Evolutionary conservation across 1,284 basidiomycete species (phyloP), one percentile per base, ranked within the genome.

Genomic region (Irpex lacteus): DNA sequence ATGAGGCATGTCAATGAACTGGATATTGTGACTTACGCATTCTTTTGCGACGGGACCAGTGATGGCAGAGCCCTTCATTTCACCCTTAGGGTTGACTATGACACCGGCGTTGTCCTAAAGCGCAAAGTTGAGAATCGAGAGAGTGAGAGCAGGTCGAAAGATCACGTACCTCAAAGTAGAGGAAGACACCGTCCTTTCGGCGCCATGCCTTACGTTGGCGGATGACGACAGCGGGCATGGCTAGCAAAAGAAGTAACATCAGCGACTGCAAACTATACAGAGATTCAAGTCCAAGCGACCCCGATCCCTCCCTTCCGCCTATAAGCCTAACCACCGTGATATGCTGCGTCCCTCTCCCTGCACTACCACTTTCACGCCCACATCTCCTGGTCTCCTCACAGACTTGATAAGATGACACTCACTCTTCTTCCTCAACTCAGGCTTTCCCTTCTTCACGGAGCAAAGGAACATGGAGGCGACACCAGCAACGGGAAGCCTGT

Each of bases 41-140:
- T 95, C 94, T 87, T 96, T 97, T 81, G 93, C 95, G 66, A 96
- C 94, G 59, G 97, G 98, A 70, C 97, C 97, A 70, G 97, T 96
- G 81, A 99, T 99, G 72, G 96, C 95, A 65, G 94, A 96, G 66
- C 97, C 97, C 88, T 99, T 99, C 97, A 99, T 99, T 85, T 99
- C 97, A 76, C 98, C 97, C 88, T 98, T 98, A 75, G 95, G 94
- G 87, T 98, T 98, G 75, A 96, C 94, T 70, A 97, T 96, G 69
- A 97, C 95, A 80, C 95, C 96, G 64, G 96, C 96, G 78, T 97
- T 97, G 81, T 97, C 96, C 92, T 91, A 64, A 8, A 63, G 7
- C 21, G 19, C 9, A 15, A 26, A 4, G 4, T 6, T 57, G 15
- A 60, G 37, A 18, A 54, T 50, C 3, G 15, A 21, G 15, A 21